Percentiles rank a stretch among this genome's conserved stretches.
Conservation (phyloP, 108 stramenopile species). For the Skeletonema potamos region DNA sequence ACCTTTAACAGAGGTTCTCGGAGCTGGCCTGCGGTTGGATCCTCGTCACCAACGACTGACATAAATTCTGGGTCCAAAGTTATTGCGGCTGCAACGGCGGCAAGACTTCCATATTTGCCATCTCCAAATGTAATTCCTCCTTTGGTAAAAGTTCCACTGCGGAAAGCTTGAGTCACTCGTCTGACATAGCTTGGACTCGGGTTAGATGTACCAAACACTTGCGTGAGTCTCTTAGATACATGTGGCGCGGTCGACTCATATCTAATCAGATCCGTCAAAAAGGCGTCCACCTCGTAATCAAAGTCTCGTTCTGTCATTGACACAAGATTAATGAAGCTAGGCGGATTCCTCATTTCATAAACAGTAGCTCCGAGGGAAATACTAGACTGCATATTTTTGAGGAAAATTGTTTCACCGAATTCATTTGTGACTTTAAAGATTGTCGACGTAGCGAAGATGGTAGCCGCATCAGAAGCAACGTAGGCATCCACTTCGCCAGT, state of each 20-base stretch:
- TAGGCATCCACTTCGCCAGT: slow-evolving; percentile 13
- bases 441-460: slow-evolving; percentile 13
- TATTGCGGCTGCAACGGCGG: slow-evolving; percentile 54
- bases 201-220: slow-evolving; percentile 46
- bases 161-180: slow-evolving; percentile 37
- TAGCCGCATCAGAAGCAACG: slow-evolving; percentile 9
- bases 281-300: slow-evolving; percentile 34
- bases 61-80: slow-evolving; percentile 57
- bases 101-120: slow-evolving; percentile 58
- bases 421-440: slow-evolving; percentile 36
- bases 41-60: slow-evolving; percentile 36
- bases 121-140: slow-evolving; percentile 31
- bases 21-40: slow-evolving; percentile 43
- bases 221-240: slow-evolving; percentile 39
- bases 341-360: slow-evolving; percentile 5
- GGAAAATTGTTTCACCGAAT: slow-evolving; percentile 30
- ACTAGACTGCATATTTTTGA: slow-evolving; percentile 33
- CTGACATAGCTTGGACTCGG: slow-evolving; percentile 45
- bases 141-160: slow-evolving; percentile 10
- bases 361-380: slow-evolving; percentile 1
- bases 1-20: slow-evolving; percentile 47
- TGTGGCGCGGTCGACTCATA: slow-evolving; percentile 61
- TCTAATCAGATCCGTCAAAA: slow-evolving; percentile 31
- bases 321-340: slow-evolving; percentile 5
- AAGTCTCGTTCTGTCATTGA: slow-evolving; percentile 8